These are phyloP conservation scores for Cucumis hystrix DNA, from an alignment of 306 rosid species.

Conservation along the genomic window DNA sequence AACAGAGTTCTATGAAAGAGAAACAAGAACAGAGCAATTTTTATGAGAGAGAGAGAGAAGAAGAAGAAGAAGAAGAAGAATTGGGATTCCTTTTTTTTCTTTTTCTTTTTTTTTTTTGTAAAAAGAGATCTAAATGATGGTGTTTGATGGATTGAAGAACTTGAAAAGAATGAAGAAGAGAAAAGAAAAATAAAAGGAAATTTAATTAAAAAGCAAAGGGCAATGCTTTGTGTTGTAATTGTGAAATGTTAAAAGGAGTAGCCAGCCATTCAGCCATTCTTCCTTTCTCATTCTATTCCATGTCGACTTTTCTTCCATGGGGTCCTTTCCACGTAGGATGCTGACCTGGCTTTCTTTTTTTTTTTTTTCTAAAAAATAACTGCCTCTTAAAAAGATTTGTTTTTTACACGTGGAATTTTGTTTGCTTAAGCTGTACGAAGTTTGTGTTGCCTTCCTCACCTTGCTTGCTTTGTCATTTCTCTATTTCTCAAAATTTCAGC, in stretches of 20 bases:
- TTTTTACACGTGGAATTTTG: background rate
- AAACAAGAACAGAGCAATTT: background rate
- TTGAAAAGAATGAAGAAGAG: constrained; percentile 31
- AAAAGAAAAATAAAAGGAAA: constrained; percentile 7
- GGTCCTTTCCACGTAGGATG: constrained; percentile 35
- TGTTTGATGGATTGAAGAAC: constrained; percentile 11
- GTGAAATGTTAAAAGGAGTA: constrained; percentile 12
- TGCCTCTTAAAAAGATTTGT: background rate
- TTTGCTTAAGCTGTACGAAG: background rate
- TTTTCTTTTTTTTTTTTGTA: too few relatives aligned
- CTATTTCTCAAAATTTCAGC: background rate
- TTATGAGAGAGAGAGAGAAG: background rate
- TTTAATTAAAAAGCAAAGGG: constrained; percentile 22
- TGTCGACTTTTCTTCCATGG: constrained; percentile 19
- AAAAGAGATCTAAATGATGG: background rate
- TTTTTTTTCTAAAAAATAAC: background rate
- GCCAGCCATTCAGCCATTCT: constrained; percentile 13
- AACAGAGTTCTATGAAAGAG: background rate
- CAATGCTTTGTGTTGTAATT: constrained; percentile 23
- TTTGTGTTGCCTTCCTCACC: background rate
- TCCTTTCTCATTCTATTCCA: constrained; percentile 9
- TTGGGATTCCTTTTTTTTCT: too few relatives aligned
- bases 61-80: too few relatives aligned
- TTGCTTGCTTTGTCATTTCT: background rate
- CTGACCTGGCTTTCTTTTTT: constrained; percentile 37